Evolutionary conservation across 805 yeast species (phyloP), one percentile per base, ranked within the genome.

Genomic region (Kodamaea sagamina): DNA sequence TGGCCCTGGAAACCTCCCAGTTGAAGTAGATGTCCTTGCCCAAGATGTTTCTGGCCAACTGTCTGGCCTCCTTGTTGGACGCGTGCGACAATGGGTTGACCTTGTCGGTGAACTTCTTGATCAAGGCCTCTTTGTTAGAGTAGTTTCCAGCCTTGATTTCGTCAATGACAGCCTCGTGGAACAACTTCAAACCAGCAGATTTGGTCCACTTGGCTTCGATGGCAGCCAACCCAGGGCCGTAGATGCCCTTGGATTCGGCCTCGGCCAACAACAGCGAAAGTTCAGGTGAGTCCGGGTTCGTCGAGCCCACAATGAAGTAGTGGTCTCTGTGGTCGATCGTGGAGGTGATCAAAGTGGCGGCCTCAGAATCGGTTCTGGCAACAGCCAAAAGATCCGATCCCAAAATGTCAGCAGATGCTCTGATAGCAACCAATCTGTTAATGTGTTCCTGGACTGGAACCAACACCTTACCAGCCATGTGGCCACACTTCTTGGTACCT

Each of bases 371-470:
- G 28, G 97, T 89, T 74, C 98, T 83, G 41, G 97, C 97, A 58
- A 92, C 95, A 52, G 84, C 79, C 51, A 92, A 71, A 61, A 92
- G 77, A 61, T 89, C 89, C 34, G 89, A 79, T 41, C 95, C 93
- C 71, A 88, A 81, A 49, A 90, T 86, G 70, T 92, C 98, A 38
- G 97, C 97, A 59, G 95, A 82, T 49, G 96, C 89, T 69, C 98
- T 84, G 59, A 92, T 87, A 39, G 97, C 95, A 52, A 89, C 84
- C 64, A 92, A 77, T 67, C 98, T 82, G 74, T 88, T 89, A 69
- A 92, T 87, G 71, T 92, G 98, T 74, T 92, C 98, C 71, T 89
- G 97, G 47, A 89, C 93, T 50, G 98, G 98, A 50, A 92, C 97
- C 55, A 92, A 81, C 42, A 93, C 97, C 70, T 93, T 89, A 58